These are phyloP conservation scores for Kuraishia hungarica DNA, from an alignment of 805 yeast genomes.

Conservation along the genomic window DNA sequence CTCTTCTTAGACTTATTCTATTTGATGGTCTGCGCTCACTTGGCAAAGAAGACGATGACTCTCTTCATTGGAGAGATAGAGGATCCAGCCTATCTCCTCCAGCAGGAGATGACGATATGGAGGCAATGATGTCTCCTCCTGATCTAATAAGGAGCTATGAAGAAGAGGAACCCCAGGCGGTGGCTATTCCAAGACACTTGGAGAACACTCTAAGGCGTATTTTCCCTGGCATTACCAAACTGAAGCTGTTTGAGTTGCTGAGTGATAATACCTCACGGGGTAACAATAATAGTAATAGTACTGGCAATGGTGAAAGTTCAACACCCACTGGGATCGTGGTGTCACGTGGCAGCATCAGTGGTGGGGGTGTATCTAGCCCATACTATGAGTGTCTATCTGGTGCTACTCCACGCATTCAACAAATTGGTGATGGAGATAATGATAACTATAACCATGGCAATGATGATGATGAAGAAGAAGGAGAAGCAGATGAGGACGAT, in stretches of 20 bases:
- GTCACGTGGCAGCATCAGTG: not conserved
- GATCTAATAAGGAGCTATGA: slow-evolving; percentile 4
- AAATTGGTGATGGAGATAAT: not conserved
- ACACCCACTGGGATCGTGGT: not conserved
- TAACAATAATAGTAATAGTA: too few relatives aligned
- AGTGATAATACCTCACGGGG: not conserved
- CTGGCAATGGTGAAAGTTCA: not conserved
- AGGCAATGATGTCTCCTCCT: not conserved
- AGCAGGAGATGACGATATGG: not conserved
- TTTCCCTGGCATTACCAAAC: slow-evolving; percentile 18
- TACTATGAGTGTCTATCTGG: not conserved
- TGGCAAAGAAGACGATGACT: not conserved
- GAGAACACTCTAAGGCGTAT: not conserved
- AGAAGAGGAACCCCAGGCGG: slow-evolving; percentile 13
- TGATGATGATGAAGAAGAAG: not conserved
- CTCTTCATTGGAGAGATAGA: not conserved
- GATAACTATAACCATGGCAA: not conserved
- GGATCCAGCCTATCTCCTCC: not conserved
- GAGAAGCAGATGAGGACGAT: too few relatives aligned
- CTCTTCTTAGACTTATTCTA: slow-evolving; percentile 20
- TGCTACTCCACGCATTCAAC: not conserved
- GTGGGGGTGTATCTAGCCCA: not conserved
- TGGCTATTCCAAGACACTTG: not conserved
- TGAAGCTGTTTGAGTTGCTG: slow-evolving; percentile 16
- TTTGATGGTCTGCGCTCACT: slow-evolving; percentile 9